Evolutionary conservation across 2,329 filamentous ascomycete genomes (phyloP).

Genomic region (Colletotrichum cuscutae): DNA sequence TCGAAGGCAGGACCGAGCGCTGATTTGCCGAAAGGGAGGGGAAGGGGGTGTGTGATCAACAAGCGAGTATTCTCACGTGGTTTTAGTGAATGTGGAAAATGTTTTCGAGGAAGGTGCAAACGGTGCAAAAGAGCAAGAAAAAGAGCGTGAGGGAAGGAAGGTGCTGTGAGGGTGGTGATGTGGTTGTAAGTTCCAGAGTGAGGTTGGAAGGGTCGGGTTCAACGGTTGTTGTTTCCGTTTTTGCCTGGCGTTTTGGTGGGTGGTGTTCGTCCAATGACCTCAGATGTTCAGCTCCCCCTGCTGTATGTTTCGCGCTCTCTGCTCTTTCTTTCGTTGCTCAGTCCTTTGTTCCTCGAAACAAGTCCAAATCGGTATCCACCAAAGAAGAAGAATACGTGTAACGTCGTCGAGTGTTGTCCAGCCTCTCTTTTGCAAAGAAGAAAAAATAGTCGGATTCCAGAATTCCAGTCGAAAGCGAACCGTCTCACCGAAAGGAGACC

Average conservation of each 20-base stretch:
- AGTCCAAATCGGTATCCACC: background rate
- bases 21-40: background rate
- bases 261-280: constrained; percentile 3
- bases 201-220: constrained; percentile 25
- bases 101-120: constrained; percentile 5
- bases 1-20: background rate
- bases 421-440: constrained; percentile 23
- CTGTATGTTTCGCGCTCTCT: too few species aligned
- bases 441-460: constrained; percentile 15
- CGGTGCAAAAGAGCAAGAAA: constrained; percentile 2
- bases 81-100: constrained; percentile 3
- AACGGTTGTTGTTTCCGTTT: constrained; percentile 29
- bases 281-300: background rate
- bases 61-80: constrained; percentile 19
- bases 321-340: background rate
- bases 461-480: constrained; percentile 10
- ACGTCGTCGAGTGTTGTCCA: constrained; percentile 10
- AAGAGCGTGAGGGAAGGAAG: constrained; percentile 15
- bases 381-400: background rate
- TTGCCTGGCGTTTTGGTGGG: background rate
- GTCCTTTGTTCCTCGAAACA: constrained; percentile 1
- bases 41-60: constrained; percentile 3
- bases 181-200: constrained; percentile 20
- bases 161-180: constrained; percentile 1
- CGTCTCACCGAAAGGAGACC: constrained; percentile 15